A percentile compares a stretch with the other conserved stretches of the same genome.
Conservation (phyloP, 176 grass and related monocot genomes). For the Zea luxurians region DNA sequence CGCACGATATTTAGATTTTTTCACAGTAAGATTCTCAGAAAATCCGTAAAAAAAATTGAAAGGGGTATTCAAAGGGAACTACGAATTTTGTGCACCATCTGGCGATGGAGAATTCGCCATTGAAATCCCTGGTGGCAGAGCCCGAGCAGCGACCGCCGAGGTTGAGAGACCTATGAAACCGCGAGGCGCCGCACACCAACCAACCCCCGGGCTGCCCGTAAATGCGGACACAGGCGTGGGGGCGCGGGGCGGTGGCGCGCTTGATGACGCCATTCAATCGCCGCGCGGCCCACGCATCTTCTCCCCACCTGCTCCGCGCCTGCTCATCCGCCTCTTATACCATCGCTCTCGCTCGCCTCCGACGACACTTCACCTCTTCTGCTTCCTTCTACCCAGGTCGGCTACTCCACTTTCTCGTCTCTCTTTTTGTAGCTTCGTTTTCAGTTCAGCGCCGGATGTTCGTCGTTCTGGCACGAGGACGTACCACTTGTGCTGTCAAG, state of each 20-base stretch:
- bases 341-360: slow-evolving; percentile 10
- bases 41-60: too few species aligned
- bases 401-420: neutral
- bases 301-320: slow-evolving; percentile 26
- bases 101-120: too few species aligned
- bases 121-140: too few species aligned
- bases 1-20: too few species aligned
- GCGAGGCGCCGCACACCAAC: neutral
- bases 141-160: neutral
- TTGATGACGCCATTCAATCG: slow-evolving; percentile 67
- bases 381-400: slow-evolving; percentile 39
- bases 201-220: slow-evolving; percentile 2
- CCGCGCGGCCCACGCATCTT: slow-evolving; percentile 36
- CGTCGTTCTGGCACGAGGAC: slow-evolving; percentile 22
- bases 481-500: neutral
- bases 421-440: neutral
- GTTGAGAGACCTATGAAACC: neutral
- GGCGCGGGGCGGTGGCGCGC: slow-evolving; percentile 45
- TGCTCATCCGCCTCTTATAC: slow-evolving; percentile 30
- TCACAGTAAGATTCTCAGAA: too few species aligned
- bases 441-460: slow-evolving; percentile 17
- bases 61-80: too few species aligned
- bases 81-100: too few species aligned
- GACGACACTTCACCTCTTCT: slow-evolving; percentile 34
- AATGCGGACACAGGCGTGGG: slow-evolving; percentile 42